phyloP scores from a whole-genome alignment of 495 filamentous ascomycete genomes.

The Talaromyces trachyspermus region DNA sequence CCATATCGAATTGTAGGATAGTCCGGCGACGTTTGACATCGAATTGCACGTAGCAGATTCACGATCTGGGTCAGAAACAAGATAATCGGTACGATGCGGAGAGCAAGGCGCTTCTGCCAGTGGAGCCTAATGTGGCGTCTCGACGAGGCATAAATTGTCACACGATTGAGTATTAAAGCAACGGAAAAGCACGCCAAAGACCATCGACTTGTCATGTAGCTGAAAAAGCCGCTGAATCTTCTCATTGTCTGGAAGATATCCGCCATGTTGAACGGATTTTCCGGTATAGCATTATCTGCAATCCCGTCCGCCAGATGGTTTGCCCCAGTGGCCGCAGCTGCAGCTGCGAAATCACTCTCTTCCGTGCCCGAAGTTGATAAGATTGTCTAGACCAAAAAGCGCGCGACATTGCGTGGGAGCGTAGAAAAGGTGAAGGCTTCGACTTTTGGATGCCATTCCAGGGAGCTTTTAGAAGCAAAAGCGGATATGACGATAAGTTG shows the following conservation, averaged over 20 bases:
- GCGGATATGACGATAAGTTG: conserved; percentile 26
- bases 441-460: conserved; percentile 30
- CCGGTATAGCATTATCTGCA: conserved; percentile 21
- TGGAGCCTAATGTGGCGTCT: conserved; percentile 64
- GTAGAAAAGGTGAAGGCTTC: conserved; percentile 32
- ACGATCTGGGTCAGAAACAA: conserved; percentile 63
- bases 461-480: conserved; percentile 23
- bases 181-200: conserved; percentile 78
- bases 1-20: conserved; percentile 70
- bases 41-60: conserved; percentile 70
- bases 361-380: conserved; percentile 16
- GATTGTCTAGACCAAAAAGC: conserved; percentile 22
- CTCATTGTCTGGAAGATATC: conserved; percentile 36
- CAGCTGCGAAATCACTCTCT: conserved; percentile 21
- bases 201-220: conserved; percentile 91
- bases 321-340: conserved; percentile 24
- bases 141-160: conserved; percentile 86
- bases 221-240: conserved; percentile 80
- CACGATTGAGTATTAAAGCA: conserved; percentile 81
- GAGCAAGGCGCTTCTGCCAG: conserved; percentile 61
- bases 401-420: conserved; percentile 29
- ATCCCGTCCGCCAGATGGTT: conserved; percentile 22
- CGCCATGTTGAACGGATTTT: conserved; percentile 24
- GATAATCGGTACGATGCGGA: conserved; percentile 71
- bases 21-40: conserved; percentile 82